Conservation (phyloP, 2,329 filamentous ascomycete species). For the Pseudogymnoascus sp. region DNA sequence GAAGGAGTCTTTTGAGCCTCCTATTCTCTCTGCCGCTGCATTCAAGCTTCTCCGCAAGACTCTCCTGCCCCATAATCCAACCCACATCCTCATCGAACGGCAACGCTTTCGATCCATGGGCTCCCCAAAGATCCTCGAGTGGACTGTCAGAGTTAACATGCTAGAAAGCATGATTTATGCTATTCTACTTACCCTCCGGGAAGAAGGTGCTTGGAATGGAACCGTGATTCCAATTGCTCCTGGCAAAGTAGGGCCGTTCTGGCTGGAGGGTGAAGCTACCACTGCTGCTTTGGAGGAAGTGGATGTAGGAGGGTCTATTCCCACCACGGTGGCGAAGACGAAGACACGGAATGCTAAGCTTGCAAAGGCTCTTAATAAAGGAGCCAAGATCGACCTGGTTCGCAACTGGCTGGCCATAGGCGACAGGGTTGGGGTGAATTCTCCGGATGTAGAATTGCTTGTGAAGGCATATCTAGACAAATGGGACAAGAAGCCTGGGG, state of each 20-base stretch:
- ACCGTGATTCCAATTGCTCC: conserved; percentile 44
- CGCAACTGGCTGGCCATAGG: conserved; percentile 40
- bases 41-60: conserved; percentile 42
- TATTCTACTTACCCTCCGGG: conserved; percentile 48
- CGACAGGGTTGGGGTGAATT: conserved; percentile 26
- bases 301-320: conserved; percentile 18
- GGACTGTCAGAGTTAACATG: conserved; percentile 74
- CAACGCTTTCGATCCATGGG: conserved; percentile 57
- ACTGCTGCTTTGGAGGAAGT: conserved; percentile 17
- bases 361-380: conserved; percentile 39
- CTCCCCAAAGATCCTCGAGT: conserved; percentile 60
- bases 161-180: conserved; percentile 76
- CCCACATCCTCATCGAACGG: conserved; percentile 59
- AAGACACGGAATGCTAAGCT: conserved; percentile 35
- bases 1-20: conserved; percentile 43
- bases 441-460: conserved; percentile 30
- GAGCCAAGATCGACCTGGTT: conserved; percentile 55
- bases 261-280: conserved; percentile 33
- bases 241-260: conserved; percentile 46
- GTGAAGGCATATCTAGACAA: conserved; percentile 31
- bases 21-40: conserved; percentile 45
- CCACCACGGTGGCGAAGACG: conserved; percentile 15
- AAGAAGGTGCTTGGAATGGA: conserved; percentile 36
- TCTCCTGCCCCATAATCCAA: conserved; percentile 45
- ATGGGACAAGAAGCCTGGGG: conserved; percentile 23